Conservation (phyloP, 208 protist genomes). For the Leishmania guyanensis region DNA sequence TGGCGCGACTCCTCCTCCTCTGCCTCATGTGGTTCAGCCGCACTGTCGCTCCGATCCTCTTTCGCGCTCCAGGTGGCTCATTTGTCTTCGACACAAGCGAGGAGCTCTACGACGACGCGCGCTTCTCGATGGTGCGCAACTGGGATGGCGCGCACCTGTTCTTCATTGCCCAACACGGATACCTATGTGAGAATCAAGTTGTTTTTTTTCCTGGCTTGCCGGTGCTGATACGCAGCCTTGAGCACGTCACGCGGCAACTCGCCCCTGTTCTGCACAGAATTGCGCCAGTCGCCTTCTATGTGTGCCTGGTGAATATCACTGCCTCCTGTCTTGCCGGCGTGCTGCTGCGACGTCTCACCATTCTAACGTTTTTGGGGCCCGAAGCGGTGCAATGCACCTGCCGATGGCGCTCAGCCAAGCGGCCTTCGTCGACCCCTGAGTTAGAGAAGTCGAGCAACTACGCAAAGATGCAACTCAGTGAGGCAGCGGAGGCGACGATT, state of each 20-base stretch:
- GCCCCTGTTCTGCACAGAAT: conserved; percentile 32
- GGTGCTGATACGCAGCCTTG: conserved; percentile 41
- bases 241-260: conserved; percentile 33
- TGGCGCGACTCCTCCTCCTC: conserved; percentile 44
- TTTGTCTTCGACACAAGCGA: conserved; percentile 63
- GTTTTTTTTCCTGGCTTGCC: conserved; percentile 82
- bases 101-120: conserved; percentile 53
- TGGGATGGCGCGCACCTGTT: conserved; percentile 84
- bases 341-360: conserved; percentile 58
- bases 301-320: conserved; percentile 49
- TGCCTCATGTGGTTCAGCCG: conserved; percentile 48
- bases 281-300: conserved; percentile 53
- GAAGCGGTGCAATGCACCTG: conserved; percentile 27
- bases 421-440: neutral
- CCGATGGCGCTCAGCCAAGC: conserved; percentile 3
- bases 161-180: conserved; percentile 73
- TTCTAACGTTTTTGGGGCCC: conserved; percentile 51
- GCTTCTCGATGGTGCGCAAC: conserved; percentile 52
- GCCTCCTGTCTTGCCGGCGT: conserved; percentile 42
- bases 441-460: neutral
- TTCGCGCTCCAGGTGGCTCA: conserved; percentile 25
- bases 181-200: conserved; percentile 69
- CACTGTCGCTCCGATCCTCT: conserved; percentile 41
- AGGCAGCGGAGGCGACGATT: neutral
- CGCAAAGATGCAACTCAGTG: neutral